Conservation (phyloP, 306 rosid genomes). For the Inga laurina region DNA sequence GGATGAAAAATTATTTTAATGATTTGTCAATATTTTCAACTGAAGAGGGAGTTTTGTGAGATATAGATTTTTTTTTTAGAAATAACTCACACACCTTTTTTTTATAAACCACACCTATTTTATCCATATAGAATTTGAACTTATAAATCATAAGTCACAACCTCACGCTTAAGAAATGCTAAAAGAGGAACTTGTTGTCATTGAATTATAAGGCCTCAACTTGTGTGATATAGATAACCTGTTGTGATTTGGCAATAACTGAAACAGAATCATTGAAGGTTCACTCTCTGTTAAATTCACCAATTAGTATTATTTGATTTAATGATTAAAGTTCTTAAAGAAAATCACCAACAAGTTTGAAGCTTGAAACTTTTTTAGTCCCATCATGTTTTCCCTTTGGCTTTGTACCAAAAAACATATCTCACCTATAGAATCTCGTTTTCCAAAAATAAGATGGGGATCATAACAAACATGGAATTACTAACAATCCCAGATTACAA, state of each 20-base stretch:
- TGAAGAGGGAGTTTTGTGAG: neutral
- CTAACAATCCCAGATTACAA: constrained; percentile 44
- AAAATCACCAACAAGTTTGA: neutral
- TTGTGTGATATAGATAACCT: neutral
- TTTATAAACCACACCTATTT: too few species aligned
- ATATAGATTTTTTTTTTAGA: too few species aligned
- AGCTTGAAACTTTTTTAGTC: neutral
- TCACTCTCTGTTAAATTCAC: neutral
- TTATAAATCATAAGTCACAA: too few species aligned
- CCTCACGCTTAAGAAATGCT: too few species aligned
- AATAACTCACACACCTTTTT: too few species aligned
- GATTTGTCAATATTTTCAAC: neutral
- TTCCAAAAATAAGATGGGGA: constrained; percentile 44
- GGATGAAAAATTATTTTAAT: neutral
- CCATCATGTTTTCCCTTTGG: constrained; percentile 7
- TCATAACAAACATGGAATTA: constrained; percentile 46
- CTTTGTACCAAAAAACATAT: constrained; percentile 37
- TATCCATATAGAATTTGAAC: too few species aligned
- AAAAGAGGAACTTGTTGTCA: too few species aligned
- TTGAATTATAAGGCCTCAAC: too few species aligned
- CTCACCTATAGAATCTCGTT: constrained; percentile 46
- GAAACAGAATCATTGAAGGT: neutral
- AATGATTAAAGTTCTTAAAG: neutral
- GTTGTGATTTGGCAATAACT: neutral
- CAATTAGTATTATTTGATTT: neutral